A percentile compares a stretch with the other conserved stretches of the same genome.
Conservation (phyloP, 108 stramenopile genomes). For the Pseudonitzschia delicatissima region DNA sequence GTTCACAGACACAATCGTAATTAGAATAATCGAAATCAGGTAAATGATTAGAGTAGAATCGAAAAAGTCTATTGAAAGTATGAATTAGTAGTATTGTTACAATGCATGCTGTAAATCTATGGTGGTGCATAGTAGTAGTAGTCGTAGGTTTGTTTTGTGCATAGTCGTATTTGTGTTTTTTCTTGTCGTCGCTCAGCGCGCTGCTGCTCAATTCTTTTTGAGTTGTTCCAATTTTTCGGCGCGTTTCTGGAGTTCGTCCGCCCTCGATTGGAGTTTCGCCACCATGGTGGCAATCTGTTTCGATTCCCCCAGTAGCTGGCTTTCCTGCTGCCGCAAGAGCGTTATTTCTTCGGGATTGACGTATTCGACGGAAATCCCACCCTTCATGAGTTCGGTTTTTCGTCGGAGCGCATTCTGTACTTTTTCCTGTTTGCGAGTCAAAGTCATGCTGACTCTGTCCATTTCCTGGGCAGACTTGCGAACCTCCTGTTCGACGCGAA, state of each 20-base stretch:
- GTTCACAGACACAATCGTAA: no score
- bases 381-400: conserved; percentile 25
- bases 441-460: conserved; percentile 23
- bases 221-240: conserved; percentile 28
- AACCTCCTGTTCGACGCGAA: conserved; percentile 20
- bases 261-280: conserved; percentile 23
- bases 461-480: conserved; percentile 35
- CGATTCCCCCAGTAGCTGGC: conserved; percentile 23
- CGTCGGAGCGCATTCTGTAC: conserved; percentile 29
- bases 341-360: conserved; percentile 24
- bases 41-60: no score
- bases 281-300: conserved; percentile 28
- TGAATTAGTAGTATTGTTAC: no score
- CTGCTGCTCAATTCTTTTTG: conserved; percentile 1
- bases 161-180: no score
- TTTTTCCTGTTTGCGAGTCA: conserved; percentile 29
- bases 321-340: conserved; percentile 29
- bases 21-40: no score
- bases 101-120: conserved; percentile 1
- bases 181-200: not conserved
- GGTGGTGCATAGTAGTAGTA: no score
- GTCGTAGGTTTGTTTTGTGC: no score
- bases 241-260: conserved; percentile 27
- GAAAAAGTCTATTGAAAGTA: no score
- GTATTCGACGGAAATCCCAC: conserved; percentile 23